Evolutionary conservation across 2,329 filamentous ascomycete genomes (phyloP).

Genomic region (Huntiella abstrusa): DNA sequence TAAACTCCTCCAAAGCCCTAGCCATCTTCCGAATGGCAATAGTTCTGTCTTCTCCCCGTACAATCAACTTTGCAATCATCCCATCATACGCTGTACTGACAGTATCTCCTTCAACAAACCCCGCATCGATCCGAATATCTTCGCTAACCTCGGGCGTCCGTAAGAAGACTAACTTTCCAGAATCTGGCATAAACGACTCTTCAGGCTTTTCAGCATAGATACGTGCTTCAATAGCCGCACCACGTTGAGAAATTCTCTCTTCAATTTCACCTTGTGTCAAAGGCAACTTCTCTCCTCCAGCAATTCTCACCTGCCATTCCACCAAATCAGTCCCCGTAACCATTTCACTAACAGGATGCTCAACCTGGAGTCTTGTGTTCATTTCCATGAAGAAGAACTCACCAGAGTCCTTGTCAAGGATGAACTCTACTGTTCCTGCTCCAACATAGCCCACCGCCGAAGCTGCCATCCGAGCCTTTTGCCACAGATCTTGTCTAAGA

Average conservation of each 20-base stretch:
- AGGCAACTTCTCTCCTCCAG: conserved; percentile 36
- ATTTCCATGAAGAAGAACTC: conserved; percentile 73
- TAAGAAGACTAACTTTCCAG: conserved; percentile 70
- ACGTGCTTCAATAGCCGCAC: conserved; percentile 83
- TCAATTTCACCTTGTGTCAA: conserved; percentile 47
- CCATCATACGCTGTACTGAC: conserved; percentile 93
- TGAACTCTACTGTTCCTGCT: conserved; percentile 78
- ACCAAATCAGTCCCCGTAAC: conserved; percentile 59
- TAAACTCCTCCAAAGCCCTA: conserved; percentile 66
- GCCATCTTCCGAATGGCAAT: conserved; percentile 69
- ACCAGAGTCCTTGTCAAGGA: conserved; percentile 65
- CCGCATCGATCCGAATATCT: conserved; percentile 78
- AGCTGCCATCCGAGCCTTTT: conserved; percentile 45
- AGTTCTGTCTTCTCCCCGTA: conserved; percentile 59
- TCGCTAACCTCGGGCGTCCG: conserved; percentile 49
- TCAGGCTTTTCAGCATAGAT: conserved; percentile 95
- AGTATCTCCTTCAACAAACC: conserved; percentile 78
- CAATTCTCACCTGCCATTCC: conserved; percentile 81
- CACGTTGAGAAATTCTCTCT: conserved; percentile 50
- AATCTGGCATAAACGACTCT: conserved; percentile 84
- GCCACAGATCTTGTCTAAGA: conserved; percentile 43
- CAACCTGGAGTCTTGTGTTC: conserved; percentile 82
- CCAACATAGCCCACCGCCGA: conserved; percentile 73
- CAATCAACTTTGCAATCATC: conserved; percentile 97
- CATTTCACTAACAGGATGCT: conserved; percentile 76